phyloP scores from a whole-genome alignment of 139 green algal genomes.

The Chlamydomonas urium region DNA sequence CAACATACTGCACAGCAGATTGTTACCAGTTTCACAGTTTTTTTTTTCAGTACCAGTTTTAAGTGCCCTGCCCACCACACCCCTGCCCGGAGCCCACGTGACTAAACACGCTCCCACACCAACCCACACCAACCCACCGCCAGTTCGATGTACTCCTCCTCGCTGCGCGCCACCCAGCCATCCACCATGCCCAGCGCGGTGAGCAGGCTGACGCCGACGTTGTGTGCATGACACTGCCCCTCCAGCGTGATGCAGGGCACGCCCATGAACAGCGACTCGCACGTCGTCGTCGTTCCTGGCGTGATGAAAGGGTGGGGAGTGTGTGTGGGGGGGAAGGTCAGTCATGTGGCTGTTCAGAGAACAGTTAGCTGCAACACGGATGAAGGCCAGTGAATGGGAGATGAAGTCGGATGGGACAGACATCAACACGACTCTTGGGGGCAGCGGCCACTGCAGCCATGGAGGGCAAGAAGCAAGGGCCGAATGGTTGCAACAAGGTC shows the following conservation, averaged over 20 bases:
- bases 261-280: slow-evolving; percentile 92
- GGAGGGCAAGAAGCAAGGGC: too few species aligned
- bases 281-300: slow-evolving; percentile 94
- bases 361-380: too few species aligned
- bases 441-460: too few species aligned
- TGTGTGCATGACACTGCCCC: slow-evolving; percentile 90
- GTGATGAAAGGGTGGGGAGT: too few species aligned
- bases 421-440: too few species aligned
- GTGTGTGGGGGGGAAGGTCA: too few species aligned
- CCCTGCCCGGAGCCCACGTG: not conserved
- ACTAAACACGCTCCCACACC: not conserved
- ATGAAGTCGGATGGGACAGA: too few species aligned
- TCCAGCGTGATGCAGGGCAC: slow-evolving; percentile 84
- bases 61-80: not conserved
- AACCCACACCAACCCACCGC: slow-evolving; percentile 33
- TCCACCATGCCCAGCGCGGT: slow-evolving; percentile 59
- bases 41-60: not conserved
- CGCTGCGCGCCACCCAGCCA: slow-evolving; percentile 68
- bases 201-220: slow-evolving; percentile 90
- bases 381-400: too few species aligned
- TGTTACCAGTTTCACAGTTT: not conserved
- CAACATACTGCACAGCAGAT: not conserved
- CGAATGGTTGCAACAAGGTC: too few species aligned
- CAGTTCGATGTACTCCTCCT: slow-evolving; percentile 80
- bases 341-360: too few species aligned